These are phyloP conservation scores for Ambrosia trifida DNA, from an alignment of 129 eudicot species.

Conservation along the genomic window DNA sequence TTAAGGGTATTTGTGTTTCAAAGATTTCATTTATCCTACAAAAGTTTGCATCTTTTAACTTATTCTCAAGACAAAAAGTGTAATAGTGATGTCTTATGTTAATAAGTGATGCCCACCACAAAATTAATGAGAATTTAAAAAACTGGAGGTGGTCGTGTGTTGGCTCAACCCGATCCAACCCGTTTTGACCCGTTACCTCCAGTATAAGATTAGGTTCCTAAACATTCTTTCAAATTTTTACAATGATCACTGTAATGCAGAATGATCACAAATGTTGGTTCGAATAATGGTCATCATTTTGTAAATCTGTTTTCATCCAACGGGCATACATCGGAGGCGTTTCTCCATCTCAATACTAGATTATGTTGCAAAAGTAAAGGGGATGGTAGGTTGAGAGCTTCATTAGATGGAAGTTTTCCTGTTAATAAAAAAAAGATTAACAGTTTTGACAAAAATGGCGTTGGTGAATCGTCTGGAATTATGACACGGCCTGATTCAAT, in stretches of 20 bases:
- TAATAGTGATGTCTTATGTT: background rate
- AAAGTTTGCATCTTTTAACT: constrained; percentile 12
- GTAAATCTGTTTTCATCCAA: constrained; percentile 40
- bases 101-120: background rate
- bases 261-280: constrained; percentile 42
- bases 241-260: constrained; percentile 33
- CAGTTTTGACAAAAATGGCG: constrained; percentile 33
- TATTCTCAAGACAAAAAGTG: constrained; percentile 7
- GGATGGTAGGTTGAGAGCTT: constrained; percentile 42
- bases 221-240: background rate
- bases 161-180: background rate
- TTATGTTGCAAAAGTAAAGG: constrained; percentile 38
- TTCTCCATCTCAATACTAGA: constrained; percentile 36
- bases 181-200: background rate
- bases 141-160: background rate
- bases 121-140: background rate
- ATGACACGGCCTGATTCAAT: constrained; percentile 51
- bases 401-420: constrained; percentile 53
- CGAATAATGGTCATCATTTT: constrained; percentile 42
- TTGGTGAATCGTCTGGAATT: constrained; percentile 38
- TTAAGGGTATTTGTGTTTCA: constrained; percentile 2
- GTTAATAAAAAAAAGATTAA: constrained; percentile 39
- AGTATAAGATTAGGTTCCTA: background rate
- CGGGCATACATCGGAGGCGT: constrained; percentile 45
- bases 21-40: background rate